Percentiles rank a stretch among this genome's conserved stretches.
phyloP scores from a whole-genome alignment of 2,329 filamentous ascomycete species.

The Cladosporium sp. region DNA sequence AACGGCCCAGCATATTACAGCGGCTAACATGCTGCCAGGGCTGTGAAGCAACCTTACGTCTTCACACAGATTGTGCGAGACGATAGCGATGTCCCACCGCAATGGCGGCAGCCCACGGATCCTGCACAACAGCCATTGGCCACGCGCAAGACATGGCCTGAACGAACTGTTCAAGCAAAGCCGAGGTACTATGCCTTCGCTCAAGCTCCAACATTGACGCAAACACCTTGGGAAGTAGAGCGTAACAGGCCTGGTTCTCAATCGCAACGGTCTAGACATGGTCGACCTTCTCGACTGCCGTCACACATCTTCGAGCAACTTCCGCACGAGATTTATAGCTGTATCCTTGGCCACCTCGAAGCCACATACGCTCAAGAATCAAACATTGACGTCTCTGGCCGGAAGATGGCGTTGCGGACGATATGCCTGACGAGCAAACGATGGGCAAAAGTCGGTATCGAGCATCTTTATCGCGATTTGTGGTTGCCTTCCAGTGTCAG shows the following conservation, averaged over 20 bases:
- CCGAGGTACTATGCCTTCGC: slow-evolving; percentile 16
- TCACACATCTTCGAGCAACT: slow-evolving; percentile 42
- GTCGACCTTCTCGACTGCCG: slow-evolving; percentile 18
- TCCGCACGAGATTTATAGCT: slow-evolving; percentile 53
- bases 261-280: not conserved
- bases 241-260: slow-evolving; percentile 21
- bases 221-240: slow-evolving; percentile 38
- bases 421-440: slow-evolving; percentile 51
- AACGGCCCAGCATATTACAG: not conserved
- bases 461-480: slow-evolving; percentile 44
- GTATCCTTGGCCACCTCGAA: slow-evolving; percentile 50
- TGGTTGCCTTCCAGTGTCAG: slow-evolving; percentile 24
- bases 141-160: slow-evolving; percentile 20
- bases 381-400: slow-evolving; percentile 49
- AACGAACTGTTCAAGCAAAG: not conserved
- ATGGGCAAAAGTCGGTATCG: slow-evolving; percentile 53
- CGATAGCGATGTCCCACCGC: not conserved
- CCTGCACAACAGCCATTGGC: slow-evolving; percentile 5
- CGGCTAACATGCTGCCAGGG: not conserved
- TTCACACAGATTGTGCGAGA: slow-evolving; percentile 7
- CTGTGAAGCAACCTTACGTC: slow-evolving; percentile 1
- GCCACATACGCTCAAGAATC: slow-evolving; percentile 35
- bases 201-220: slow-evolving; percentile 24
- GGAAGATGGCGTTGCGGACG: slow-evolving; percentile 50
- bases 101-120: not conserved